phyloP scores from a whole-genome alignment of 176 grass and related monocot genomes.

The Olyra latifolia region DNA sequence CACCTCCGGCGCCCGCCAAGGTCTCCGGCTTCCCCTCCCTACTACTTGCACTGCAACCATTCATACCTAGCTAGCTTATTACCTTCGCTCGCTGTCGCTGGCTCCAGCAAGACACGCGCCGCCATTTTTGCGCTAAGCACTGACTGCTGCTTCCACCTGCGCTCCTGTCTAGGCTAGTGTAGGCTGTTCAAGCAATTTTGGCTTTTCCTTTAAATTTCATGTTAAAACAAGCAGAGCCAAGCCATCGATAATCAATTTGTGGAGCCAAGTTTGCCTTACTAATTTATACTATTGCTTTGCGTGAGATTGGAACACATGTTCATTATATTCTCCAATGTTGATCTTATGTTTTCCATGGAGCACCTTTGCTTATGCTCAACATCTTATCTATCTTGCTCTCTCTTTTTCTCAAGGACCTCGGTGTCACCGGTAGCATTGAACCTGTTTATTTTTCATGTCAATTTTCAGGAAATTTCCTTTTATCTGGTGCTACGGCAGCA shows the following conservation, averaged over 20 bases:
- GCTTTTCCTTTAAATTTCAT: background rate
- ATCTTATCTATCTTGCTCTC: background rate
- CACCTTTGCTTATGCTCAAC: background rate
- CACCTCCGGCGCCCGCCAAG: constrained; percentile 27
- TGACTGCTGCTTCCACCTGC: background rate
- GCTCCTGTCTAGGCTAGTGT: background rate
- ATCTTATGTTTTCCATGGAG: background rate
- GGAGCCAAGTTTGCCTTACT: background rate
- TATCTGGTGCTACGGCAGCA: constrained; percentile 75
- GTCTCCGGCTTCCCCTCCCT: background rate
- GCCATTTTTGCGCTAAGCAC: background rate
- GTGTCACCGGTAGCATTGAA: background rate
- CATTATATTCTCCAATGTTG: background rate
- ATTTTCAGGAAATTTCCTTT: constrained; percentile 60
- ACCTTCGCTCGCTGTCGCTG: background rate
- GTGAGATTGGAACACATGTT: background rate
- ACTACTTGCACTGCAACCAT: background rate
- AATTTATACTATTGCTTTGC: background rate
- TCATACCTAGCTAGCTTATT: background rate
- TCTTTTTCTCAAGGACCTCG: background rate
- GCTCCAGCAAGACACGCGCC: background rate
- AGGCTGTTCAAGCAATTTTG: background rate
- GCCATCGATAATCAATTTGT: background rate
- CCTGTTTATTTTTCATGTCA: background rate
- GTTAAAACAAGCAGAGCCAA: background rate